Evolutionary conservation across 2,329 filamentous ascomycete genomes (phyloP).

Genomic region (Neonectria hederae): DNA sequence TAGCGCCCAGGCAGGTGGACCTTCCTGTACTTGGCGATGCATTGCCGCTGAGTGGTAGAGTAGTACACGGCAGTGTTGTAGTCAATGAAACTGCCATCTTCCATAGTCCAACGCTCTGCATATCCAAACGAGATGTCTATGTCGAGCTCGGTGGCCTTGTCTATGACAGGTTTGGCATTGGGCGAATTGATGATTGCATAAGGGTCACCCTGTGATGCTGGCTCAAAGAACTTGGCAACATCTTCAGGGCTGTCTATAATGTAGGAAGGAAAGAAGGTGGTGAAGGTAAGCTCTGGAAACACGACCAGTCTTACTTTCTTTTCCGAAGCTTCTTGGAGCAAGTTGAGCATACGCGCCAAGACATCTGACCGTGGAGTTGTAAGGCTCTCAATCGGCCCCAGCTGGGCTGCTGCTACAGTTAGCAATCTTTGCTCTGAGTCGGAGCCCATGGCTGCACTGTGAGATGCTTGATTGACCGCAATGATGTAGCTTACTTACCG

Average conservation of each 20-base stretch:
- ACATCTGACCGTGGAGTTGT: conserved; percentile 53
- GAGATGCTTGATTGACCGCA: not conserved
- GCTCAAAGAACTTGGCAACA: conserved; percentile 61
- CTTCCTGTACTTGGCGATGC: conserved; percentile 64
- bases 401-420: conserved; percentile 62
- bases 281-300: conserved; percentile 64
- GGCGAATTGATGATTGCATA: conserved; percentile 46
- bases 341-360: conserved; percentile 58
- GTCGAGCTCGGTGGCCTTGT: conserved; percentile 54
- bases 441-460: not conserved
- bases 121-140: conserved; percentile 64
- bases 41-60: conserved; percentile 50
- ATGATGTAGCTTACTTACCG: not conserved
- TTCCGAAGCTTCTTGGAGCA: conserved; percentile 56
- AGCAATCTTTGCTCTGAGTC: conserved; percentile 11
- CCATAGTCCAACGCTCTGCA: conserved; percentile 53
- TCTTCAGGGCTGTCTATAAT: conserved; percentile 55
- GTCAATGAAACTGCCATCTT: conserved; percentile 49
- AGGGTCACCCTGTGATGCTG: conserved; percentile 46
- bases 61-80: conserved; percentile 63
- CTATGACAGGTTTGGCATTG: conserved; percentile 57
- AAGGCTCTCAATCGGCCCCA: conserved; percentile 53
- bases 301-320: conserved; percentile 60
- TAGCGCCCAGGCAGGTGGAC: conserved; percentile 63
- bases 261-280: conserved; percentile 65